Evolutionary conservation across 2,329 filamentous ascomycete genomes (phyloP).

Genomic region (Akanthomyces uredinophilus): DNA sequence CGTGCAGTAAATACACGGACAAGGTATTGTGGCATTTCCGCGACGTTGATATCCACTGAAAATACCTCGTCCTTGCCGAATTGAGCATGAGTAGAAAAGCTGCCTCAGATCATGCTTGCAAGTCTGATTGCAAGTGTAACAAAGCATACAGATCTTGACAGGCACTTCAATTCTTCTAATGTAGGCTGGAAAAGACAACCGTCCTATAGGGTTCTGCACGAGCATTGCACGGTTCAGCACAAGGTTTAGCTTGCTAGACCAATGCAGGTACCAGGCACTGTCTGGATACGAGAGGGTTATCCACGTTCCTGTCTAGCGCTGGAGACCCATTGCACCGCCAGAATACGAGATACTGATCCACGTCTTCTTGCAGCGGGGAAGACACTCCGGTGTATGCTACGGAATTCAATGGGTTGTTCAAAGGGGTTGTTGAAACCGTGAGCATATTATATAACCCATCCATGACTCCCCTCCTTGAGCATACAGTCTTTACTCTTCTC

Average conservation of each 20-base stretch:
- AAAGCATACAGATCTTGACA: neutral
- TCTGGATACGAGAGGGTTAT: neutral
- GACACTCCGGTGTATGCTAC: neutral
- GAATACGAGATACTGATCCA: neutral
- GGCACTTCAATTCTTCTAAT: neutral
- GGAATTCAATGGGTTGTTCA: too few relatives aligned
- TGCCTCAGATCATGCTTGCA: too few relatives aligned
- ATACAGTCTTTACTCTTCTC: neutral
- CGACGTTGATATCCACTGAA: too few relatives aligned
- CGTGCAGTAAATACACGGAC: too few relatives aligned
- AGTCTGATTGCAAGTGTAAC: too few relatives aligned
- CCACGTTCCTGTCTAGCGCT: neutral
- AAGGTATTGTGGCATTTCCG: too few relatives aligned
- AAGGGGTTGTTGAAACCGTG: neutral
- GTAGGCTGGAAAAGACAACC: neutral
- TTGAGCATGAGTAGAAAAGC: neutral
- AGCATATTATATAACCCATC: neutral
- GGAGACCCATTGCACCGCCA: neutral
- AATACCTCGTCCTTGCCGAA: neutral
- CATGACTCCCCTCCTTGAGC: neutral
- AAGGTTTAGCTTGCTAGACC: neutral
- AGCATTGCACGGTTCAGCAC: neutral
- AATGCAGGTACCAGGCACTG: neutral
- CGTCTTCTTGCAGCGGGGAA: neutral
- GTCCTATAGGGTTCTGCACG: neutral